Conservation (phyloP, 2,329 filamentous ascomycete genomes). For the Cladosporium cucumerinum region DNA sequence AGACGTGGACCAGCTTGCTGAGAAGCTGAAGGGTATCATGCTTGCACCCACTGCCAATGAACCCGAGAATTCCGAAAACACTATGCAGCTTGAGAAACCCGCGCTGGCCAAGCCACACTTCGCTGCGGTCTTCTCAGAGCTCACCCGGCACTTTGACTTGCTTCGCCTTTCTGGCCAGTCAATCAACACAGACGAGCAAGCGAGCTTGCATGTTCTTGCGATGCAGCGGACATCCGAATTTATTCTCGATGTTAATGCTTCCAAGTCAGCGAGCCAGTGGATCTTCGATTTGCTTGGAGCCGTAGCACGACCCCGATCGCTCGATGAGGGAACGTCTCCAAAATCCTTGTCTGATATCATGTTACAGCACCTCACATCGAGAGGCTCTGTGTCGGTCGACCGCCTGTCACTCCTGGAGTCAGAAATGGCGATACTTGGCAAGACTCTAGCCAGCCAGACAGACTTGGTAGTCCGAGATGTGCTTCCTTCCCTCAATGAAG, state of each 20-base stretch:
- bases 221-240: conserved; percentile 3
- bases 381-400: neutral
- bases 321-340: neutral
- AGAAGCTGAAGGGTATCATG: conserved; percentile 14
- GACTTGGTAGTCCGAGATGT: conserved; percentile 21
- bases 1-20: conserved; percentile 22
- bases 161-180: conserved; percentile 6
- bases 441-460: conserved; percentile 23
- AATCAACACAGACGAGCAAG: neutral
- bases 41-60: neutral
- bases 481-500: neutral
- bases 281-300: conserved; percentile 1
- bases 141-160: conserved; percentile 2
- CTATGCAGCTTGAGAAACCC: neutral
- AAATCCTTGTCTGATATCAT: neutral
- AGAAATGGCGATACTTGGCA: conserved; percentile 23
- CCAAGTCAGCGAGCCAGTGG: neutral
- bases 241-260: neutral
- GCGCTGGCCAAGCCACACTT: neutral
- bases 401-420: conserved; percentile 6
- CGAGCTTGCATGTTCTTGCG: conserved; percentile 11
- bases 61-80: neutral
- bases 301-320: neutral
- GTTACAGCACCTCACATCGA: neutral
- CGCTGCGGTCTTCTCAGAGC: neutral